Conservation (phyloP, 768 basidiomycete genomes). For the Termitomyces sp. region DNA sequence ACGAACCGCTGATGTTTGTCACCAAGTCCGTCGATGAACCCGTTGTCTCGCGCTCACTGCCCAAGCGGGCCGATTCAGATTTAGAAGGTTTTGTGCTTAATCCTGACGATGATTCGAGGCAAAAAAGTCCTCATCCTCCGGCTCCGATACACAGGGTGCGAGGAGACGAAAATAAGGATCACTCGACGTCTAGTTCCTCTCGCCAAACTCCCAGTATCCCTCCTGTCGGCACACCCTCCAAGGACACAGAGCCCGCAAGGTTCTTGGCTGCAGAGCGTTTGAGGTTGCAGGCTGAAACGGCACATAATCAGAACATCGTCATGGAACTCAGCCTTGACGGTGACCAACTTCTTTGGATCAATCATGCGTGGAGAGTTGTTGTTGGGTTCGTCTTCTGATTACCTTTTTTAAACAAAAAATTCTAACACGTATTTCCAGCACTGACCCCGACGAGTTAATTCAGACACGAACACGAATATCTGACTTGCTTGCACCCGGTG, state of each 20-base stretch:
- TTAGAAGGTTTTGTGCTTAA: conserved; percentile 43
- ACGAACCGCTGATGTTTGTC: conserved; percentile 90
- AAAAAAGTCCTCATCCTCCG: conserved; percentile 44
- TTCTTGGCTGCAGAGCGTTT: conserved; percentile 87
- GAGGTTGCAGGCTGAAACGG: conserved; percentile 86
- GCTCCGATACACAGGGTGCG: conserved; percentile 50
- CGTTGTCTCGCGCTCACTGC: conserved; percentile 21
- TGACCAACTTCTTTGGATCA: conserved; percentile 93
- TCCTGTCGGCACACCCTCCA: conserved; percentile 34
- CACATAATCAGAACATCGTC: conserved; percentile 94
- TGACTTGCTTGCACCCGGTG: conserved; percentile 69
- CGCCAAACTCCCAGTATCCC: conserved; percentile 28
- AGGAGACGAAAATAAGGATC: conserved; percentile 53
- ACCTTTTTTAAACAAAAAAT: not conserved
- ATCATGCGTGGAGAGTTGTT: conserved; percentile 92
- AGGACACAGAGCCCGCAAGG: conserved; percentile 71
- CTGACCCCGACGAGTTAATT: conserved; percentile 74
- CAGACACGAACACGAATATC: conserved; percentile 82
- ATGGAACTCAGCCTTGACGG: conserved; percentile 93
- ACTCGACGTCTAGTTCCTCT: conserved; percentile 29
- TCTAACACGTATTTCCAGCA: conserved; percentile 36
- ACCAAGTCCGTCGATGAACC: conserved; percentile 80
- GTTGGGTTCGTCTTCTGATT: conserved; percentile 59
- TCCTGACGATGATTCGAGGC: conserved; percentile 47
- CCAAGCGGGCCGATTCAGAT: conserved; percentile 36